Percentiles rank a stretch among this genome's conserved stretches.
phyloP scores from a whole-genome alignment of 345 rosid species.

The Aquilaria malaccensis region DNA sequence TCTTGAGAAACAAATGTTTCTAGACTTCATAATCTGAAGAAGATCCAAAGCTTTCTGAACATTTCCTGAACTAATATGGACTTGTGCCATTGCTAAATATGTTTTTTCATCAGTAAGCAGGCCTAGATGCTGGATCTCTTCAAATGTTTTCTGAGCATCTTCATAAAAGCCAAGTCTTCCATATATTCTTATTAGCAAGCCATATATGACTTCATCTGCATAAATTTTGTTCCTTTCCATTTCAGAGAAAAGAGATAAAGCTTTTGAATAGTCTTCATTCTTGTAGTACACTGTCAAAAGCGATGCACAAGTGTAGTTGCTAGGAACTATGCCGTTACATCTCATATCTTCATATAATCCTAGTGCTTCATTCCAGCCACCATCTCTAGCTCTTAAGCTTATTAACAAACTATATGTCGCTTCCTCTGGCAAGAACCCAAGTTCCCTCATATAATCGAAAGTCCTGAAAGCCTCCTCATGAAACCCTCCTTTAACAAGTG shows the following conservation, averaged over 20 bases:
- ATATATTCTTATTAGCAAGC: constrained; percentile 80
- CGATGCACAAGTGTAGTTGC: constrained; percentile 90
- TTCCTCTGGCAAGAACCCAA: constrained; percentile 72
- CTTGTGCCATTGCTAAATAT: constrained; percentile 89
- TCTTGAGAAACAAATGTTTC: constrained; percentile 60
- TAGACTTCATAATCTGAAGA: constrained; percentile 61
- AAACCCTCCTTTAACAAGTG: constrained; percentile 53
- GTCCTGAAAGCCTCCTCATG: constrained; percentile 49
- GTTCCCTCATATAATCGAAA: constrained; percentile 63
- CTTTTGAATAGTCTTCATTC: constrained; percentile 65
- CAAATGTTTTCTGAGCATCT: constrained; percentile 68
- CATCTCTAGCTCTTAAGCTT: constrained; percentile 36
- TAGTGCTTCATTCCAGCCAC: constrained; percentile 53
- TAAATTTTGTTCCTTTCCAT: constrained; percentile 58
- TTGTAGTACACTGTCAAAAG: constrained; percentile 77
- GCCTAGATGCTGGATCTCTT: constrained; percentile 53
- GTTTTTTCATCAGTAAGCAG: constrained; percentile 76
- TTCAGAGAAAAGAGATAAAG: constrained; percentile 75
- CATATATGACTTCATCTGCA: constrained; percentile 85
- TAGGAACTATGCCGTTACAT: constrained; percentile 56
- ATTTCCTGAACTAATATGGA: constrained; percentile 59
- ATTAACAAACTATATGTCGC: constrained; percentile 72
- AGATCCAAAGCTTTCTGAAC: constrained; percentile 55
- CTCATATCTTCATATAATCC: constrained; percentile 68
- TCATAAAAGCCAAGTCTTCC: constrained; percentile 82